These are phyloP conservation scores for Jatropha podagrica DNA, from an alignment of 441 rosid species.

Conservation along the genomic window DNA sequence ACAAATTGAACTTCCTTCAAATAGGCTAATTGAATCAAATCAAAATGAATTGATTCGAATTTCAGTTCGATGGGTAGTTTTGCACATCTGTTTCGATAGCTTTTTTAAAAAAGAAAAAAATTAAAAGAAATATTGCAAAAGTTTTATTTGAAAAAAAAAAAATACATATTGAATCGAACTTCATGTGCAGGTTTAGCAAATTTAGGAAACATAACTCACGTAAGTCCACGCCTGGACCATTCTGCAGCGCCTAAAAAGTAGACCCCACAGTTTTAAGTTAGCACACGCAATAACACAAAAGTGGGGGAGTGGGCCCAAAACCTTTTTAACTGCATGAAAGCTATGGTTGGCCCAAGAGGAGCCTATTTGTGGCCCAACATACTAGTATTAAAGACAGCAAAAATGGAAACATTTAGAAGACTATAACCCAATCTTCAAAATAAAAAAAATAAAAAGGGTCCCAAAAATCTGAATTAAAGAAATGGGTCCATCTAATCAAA, in stretches of 20 bases:
- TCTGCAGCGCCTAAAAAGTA: not conserved
- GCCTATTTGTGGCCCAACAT: conserved; percentile 11
- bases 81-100: too few species aligned
- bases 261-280: not conserved
- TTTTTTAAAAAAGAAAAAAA: too few species aligned
- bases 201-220: not conserved
- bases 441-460: not conserved
- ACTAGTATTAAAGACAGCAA: not conserved
- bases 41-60: too few species aligned
- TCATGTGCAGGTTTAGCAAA: not conserved
- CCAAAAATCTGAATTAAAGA: not conserved
- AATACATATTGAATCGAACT: not conserved
- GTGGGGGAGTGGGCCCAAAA: conserved; percentile 6
- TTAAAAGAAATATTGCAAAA: not conserved
- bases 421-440: not conserved
- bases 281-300: not conserved
- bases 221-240: conserved; percentile 10
- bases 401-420: not conserved
- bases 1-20: too few species aligned
- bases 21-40: too few species aligned
- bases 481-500: conserved; percentile 1
- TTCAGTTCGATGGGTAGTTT: too few species aligned
- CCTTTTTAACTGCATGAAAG: not conserved
- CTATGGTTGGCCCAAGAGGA: conserved; percentile 18
- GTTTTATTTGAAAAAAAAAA: not conserved